These are phyloP conservation scores for Colletotrichum neosansevieriae DNA, from an alignment of 2,329 filamentous ascomycete species.

Conservation along the genomic window DNA sequence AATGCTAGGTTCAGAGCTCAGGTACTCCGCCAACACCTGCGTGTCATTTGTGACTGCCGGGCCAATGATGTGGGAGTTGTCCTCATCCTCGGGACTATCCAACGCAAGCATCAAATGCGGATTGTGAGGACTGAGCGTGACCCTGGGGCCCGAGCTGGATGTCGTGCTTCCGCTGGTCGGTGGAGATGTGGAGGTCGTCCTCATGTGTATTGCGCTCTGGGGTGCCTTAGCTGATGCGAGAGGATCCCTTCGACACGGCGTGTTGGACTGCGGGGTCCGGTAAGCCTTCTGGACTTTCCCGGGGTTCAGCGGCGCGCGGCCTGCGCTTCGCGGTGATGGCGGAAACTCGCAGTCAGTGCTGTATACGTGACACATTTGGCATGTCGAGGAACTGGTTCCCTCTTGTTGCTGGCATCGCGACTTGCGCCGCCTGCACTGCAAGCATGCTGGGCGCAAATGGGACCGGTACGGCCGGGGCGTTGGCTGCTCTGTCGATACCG, in stretches of 20 bases:
- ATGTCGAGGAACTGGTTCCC: slow-evolving; percentile 63
- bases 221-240: slow-evolving; percentile 16
- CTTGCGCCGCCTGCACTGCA: slow-evolving; percentile 70
- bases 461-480: slow-evolving; percentile 67
- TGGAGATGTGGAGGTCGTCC: slow-evolving; percentile 15
- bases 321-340: slow-evolving; percentile 33
- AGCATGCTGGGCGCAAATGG: slow-evolving; percentile 71
- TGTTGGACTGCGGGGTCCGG: slow-evolving; percentile 22
- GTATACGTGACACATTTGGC: slow-evolving; percentile 69
- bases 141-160: slow-evolving; percentile 30
- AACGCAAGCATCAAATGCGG: slow-evolving; percentile 44
- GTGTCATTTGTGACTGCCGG: slow-evolving; percentile 71
- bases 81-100: slow-evolving; percentile 51
- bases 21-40: slow-evolving; percentile 70
- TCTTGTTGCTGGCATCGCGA: slow-evolving; percentile 67
- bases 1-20: slow-evolving; percentile 51
- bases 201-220: slow-evolving; percentile 14
- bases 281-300: slow-evolving; percentile 37
- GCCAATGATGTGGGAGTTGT: slow-evolving; percentile 68
- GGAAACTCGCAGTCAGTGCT: slow-evolving; percentile 69
- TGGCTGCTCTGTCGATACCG: slow-evolving; percentile 21
- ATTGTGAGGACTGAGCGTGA: slow-evolving; percentile 23
- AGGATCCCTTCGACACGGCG: slow-evolving; percentile 29
- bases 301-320: slow-evolving; percentile 34
- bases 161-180: slow-evolving; percentile 20